phyloP scores from a whole-genome alignment of 2,329 filamentous ascomycete genomes.

The Claviceps pusilla region DNA sequence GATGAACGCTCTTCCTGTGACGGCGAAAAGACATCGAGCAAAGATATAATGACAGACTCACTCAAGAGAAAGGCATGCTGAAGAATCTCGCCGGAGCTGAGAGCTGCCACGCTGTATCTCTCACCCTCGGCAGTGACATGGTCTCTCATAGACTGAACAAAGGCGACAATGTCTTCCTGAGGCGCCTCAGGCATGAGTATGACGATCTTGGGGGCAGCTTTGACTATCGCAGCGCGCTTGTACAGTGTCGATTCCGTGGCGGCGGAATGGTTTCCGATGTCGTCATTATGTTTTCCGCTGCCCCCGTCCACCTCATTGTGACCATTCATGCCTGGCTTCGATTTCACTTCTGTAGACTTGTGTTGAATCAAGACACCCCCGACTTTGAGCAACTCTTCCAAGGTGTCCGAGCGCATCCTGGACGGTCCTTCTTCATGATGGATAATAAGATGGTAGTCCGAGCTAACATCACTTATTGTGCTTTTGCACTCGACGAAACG shows the following conservation, averaged over 20 bases:
- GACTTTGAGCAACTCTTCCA: conserved; percentile 13
- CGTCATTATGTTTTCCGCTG: neutral
- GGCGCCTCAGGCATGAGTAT: conserved; percentile 1
- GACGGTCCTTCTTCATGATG: conserved; percentile 6
- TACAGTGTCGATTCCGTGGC: neutral
- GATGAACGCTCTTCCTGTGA: conserved; percentile 8
- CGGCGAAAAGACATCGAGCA: conserved; percentile 27
- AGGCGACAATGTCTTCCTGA: neutral
- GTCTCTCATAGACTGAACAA: neutral
- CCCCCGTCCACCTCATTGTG: neutral
- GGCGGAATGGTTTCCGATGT: neutral
- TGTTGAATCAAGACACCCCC: conserved; percentile 15
- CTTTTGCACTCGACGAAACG: conserved; percentile 16
- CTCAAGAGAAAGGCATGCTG: conserved; percentile 7
- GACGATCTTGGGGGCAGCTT: neutral
- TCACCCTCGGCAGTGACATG: neutral
- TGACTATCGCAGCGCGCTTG: neutral
- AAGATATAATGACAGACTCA: conserved; percentile 25
- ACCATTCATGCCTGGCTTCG: neutral
- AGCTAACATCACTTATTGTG: conserved; percentile 10
- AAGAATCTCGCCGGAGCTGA: conserved; percentile 2
- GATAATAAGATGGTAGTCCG: conserved; percentile 22
- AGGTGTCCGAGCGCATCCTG: conserved; percentile 4
- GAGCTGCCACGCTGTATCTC: neutral
- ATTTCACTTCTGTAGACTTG: neutral